A percentile compares a stretch with the other conserved stretches of the same genome.
These are phyloP conservation scores for Sclerotinia glacialis DNA, from an alignment of 2,329 filamentous ascomycete species.

Conservation along the genomic window DNA sequence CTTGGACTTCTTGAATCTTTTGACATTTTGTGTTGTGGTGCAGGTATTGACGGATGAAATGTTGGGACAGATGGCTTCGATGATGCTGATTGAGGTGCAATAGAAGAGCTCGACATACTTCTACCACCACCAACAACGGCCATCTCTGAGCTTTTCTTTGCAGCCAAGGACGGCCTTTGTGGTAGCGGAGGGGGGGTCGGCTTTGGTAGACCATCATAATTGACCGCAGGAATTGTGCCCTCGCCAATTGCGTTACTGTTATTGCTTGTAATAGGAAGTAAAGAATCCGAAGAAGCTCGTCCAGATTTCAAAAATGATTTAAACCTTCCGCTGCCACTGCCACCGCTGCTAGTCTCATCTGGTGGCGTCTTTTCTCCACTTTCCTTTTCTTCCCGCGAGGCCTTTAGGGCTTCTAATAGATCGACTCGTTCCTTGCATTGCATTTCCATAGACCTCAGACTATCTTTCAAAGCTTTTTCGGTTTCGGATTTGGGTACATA, in stretches of 20 bases:
- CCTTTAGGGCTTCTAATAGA: conserved; percentile 74
- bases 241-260: conserved; percentile 56
- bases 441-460: conserved; percentile 75
- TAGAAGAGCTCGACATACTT: conserved; percentile 25
- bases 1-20: conserved; percentile 49
- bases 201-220: conserved; percentile 77
- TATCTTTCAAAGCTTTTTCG: conserved; percentile 78
- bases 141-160: conserved; percentile 52
- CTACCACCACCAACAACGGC: conserved; percentile 41
- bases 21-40: conserved; percentile 34
- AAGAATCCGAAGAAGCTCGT: conserved; percentile 18
- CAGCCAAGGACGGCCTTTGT: conserved; percentile 49
- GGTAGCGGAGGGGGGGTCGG: conserved; percentile 55
- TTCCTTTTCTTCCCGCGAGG: conserved; percentile 53
- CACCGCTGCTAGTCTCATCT: conserved; percentile 71
- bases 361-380: conserved; percentile 81
- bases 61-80: conserved; percentile 24
- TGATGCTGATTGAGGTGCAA: conserved; percentile 25
- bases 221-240: conserved; percentile 77
- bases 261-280: not conserved
- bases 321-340: conserved; percentile 17
- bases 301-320: conserved; percentile 17
- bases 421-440: conserved; percentile 94
- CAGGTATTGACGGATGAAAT: conserved; percentile 29
- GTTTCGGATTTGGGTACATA: conserved; percentile 75